phyloP scores from a whole-genome alignment of 139 green algal species.

The Bryopsis sp. region DNA sequence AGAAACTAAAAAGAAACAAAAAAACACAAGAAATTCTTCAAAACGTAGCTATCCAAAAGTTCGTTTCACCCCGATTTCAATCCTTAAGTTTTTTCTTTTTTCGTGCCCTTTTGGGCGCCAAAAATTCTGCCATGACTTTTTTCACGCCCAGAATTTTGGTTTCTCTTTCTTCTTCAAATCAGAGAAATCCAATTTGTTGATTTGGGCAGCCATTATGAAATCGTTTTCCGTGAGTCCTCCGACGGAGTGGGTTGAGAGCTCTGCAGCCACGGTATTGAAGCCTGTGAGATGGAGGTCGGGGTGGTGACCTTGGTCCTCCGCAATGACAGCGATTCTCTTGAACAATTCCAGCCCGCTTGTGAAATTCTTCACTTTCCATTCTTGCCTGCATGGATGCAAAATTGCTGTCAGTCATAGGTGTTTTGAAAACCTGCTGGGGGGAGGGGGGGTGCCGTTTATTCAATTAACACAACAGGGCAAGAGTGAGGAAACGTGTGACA shows the following conservation, averaged over 20 bases:
- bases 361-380: conserved; percentile 15
- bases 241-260: conserved; percentile 36
- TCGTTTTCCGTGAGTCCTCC: conserved; percentile 82
- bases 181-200: conserved; percentile 57
- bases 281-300: conserved; percentile 24
- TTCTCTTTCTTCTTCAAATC: conserved; percentile 65
- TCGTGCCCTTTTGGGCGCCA: too few relatives aligned
- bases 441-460: too few relatives aligned
- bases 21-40: too few relatives aligned
- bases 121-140: too few relatives aligned
- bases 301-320: conserved; percentile 11
- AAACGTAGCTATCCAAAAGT: too few relatives aligned
- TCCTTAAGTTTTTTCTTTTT: too few relatives aligned
- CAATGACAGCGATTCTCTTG: conserved; percentile 7
- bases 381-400: conserved; percentile 1
- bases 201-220: conserved; percentile 81
- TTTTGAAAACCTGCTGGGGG: too few relatives aligned
- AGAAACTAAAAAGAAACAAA: too few relatives aligned
- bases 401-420: background rate
- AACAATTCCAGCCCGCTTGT: conserved; percentile 2
- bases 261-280: conserved; percentile 39
- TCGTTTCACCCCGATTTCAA: too few relatives aligned
- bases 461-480: too few relatives aligned
- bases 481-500: too few relatives aligned
- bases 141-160: conserved; percentile 56